Percentiles rank a stretch among this genome's conserved stretches.
These are phyloP conservation scores for Debaryomyces tyrocola DNA, from an alignment of 805 yeast genomes.

Conservation along the genomic window DNA sequence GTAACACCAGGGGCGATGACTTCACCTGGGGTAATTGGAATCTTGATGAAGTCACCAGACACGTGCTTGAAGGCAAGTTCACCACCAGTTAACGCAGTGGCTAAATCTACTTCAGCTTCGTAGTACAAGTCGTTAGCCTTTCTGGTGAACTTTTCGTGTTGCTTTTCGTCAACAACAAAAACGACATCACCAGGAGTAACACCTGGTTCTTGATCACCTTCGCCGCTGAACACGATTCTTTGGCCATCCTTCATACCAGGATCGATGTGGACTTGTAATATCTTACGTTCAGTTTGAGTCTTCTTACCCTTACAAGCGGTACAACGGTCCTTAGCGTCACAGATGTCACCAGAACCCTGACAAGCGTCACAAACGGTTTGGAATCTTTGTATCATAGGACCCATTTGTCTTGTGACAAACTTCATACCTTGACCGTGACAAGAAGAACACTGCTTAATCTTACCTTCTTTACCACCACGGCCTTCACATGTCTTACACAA, in stretches of 20 bases:
- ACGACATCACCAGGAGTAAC: slow-evolving; percentile 95
- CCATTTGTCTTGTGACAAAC: slow-evolving; percentile 96
- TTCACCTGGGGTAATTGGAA: slow-evolving; percentile 85
- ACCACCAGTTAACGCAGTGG: slow-evolving; percentile 97
- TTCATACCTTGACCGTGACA: slow-evolving; percentile 93
- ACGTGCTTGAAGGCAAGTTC: slow-evolving; percentile 83
- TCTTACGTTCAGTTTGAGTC: slow-evolving; percentile 83
- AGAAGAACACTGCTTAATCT: slow-evolving; percentile 79
- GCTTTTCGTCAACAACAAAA: slow-evolving; percentile 87
- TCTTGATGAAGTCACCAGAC: slow-evolving; percentile 87
- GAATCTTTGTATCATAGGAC: slow-evolving; percentile 98
- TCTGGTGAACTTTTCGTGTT: slow-evolving; percentile 80
- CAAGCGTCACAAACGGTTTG: slow-evolving; percentile 93
- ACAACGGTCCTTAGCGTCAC: slow-evolving; percentile 87
- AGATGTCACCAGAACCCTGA: slow-evolving; percentile 87
- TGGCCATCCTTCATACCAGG: slow-evolving; percentile 98
- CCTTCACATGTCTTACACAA: slow-evolving; percentile 90
- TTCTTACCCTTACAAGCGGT: slow-evolving; percentile 85
- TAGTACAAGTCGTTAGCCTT: slow-evolving; percentile 83
- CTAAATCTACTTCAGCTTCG: slow-evolving; percentile 84
- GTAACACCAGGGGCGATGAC: slow-evolving; percentile 80
- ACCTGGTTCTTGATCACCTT: slow-evolving; percentile 97
- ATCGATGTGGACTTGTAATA: slow-evolving; percentile 89
- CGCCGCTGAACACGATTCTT: slow-evolving; percentile 86
- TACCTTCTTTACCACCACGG: slow-evolving; percentile 91